Conservation (phyloP, 768 basidiomycete species). For the Psilocybe cyanescens region DNA sequence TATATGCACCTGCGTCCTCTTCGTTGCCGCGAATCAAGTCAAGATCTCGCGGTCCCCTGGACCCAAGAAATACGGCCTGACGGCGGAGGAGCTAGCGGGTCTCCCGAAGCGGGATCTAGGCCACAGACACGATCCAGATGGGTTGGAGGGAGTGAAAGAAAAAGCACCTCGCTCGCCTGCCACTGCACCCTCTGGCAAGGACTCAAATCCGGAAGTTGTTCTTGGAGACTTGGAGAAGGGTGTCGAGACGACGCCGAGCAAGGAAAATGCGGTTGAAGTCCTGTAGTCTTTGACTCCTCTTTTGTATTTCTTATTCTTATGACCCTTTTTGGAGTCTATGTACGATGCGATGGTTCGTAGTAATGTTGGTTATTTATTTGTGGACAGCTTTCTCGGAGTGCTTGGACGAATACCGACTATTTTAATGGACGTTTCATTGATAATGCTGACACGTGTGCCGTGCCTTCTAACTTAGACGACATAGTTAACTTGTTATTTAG, state of each 20-base stretch:
- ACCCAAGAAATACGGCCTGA: neutral
- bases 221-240: neutral
- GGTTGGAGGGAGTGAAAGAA: neutral
- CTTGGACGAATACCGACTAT: too few species aligned
- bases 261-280: neutral
- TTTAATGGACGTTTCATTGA: too few species aligned
- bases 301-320: too few species aligned
- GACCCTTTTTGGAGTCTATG: too few species aligned
- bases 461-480: too few species aligned
- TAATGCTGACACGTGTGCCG: too few species aligned
- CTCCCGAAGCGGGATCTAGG: neutral
- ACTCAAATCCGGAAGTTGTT: neutral
- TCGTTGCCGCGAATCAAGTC: neutral
- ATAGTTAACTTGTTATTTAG: too few species aligned
- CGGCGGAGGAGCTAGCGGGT: neutral
- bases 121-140: neutral
- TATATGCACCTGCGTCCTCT: neutral
- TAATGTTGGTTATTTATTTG: too few species aligned
- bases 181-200: neutral
- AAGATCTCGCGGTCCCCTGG: neutral
- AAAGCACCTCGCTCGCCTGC: neutral
- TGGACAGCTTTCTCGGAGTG: too few species aligned
- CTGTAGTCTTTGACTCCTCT: neutral
- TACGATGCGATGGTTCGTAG: too few species aligned
- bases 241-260: neutral